These are phyloP conservation scores for Coemansia sp. DNA, from an alignment of 192 early-diverging fungal species.

Conservation along the genomic window DNA sequence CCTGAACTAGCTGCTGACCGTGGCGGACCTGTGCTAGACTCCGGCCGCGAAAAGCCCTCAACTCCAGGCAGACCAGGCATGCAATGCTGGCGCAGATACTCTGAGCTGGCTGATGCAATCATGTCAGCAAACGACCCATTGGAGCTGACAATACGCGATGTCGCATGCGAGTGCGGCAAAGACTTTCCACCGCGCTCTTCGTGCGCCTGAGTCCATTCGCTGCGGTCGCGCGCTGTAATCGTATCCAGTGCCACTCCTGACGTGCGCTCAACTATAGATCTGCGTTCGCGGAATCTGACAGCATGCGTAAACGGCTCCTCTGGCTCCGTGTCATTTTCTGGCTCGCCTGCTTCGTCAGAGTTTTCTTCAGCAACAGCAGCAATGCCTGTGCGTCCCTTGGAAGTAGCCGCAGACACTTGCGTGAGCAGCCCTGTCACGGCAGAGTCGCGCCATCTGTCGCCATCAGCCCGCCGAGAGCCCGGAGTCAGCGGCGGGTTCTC, in stretches of 20 bases:
- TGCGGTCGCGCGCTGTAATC: constrained; percentile 22
- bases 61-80: constrained; percentile 21
- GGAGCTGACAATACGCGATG: constrained; percentile 32
- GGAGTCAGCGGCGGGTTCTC: background rate
- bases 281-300: background rate
- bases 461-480: background rate
- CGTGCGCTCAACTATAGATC: constrained; percentile 17
- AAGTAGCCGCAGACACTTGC: constrained; percentile 21
- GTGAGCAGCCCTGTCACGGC: constrained; percentile 37
- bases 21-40: constrained; percentile 6
- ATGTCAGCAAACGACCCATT: constrained; percentile 37
- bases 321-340: background rate
- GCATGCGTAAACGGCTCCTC: background rate
- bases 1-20: too few relatives aligned
- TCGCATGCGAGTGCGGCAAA: constrained; percentile 34
- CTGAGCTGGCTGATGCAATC: constrained; percentile 22
- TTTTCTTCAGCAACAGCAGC: background rate
- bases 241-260: constrained; percentile 35
- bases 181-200: constrained; percentile 4
- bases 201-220: background rate
- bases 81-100: constrained; percentile 9
- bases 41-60: constrained; percentile 15
- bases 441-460: constrained; percentile 37
- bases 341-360: background rate
- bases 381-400: constrained; percentile 10